phyloP scores from a whole-genome alignment of 768 basidiomycete species.

The Botryobasidium botryosum region DNA sequence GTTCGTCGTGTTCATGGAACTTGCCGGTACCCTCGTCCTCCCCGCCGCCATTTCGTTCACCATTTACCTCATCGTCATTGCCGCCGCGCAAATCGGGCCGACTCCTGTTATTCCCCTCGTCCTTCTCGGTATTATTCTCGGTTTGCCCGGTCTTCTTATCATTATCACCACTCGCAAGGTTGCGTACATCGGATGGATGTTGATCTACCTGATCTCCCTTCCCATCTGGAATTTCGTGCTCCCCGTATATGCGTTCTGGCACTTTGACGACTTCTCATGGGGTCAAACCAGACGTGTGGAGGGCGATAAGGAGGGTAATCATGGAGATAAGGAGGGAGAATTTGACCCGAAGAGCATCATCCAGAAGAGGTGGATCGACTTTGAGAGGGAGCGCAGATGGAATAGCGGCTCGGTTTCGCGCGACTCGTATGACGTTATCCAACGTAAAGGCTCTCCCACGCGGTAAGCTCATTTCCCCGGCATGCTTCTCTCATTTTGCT shows the following conservation, averaged over 20 bases:
- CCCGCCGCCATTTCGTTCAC: conserved; percentile 98
- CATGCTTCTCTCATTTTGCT: conserved; percentile 6
- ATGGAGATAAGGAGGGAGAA: conserved; percentile 91
- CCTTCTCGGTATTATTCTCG: conserved; percentile 84
- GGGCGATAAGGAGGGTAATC: conserved; percentile 51
- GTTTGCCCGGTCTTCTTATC: conserved; percentile 88
- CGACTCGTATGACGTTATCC: conserved; percentile 46
- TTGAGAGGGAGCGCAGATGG: conserved; percentile 90
- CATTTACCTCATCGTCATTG: conserved; percentile 74
- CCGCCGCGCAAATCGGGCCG: conserved; percentile 68
- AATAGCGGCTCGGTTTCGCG: conserved; percentile 71
- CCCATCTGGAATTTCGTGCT: conserved; percentile 96
- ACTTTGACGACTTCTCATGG: conserved; percentile 98
- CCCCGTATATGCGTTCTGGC: conserved; percentile 95
- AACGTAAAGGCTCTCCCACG: conserved; percentile 28
- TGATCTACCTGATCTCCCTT: conserved; percentile 79
- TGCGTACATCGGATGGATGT: conserved; percentile 94
- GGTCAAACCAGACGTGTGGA: conserved; percentile 77
- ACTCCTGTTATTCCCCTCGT: conserved; percentile 70
- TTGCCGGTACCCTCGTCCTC: conserved; percentile 87
- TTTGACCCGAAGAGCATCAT: conserved; percentile 95
- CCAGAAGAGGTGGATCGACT: conserved; percentile 99
- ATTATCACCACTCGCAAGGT: conserved; percentile 90
- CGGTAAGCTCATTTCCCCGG: conserved; percentile 27
- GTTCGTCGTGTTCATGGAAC: conserved; percentile 97